Percentiles rank a stretch among this genome's conserved stretches.
phyloP scores from a whole-genome alignment of 2,329 filamentous ascomycete species.

The Monilinia polystroma region DNA sequence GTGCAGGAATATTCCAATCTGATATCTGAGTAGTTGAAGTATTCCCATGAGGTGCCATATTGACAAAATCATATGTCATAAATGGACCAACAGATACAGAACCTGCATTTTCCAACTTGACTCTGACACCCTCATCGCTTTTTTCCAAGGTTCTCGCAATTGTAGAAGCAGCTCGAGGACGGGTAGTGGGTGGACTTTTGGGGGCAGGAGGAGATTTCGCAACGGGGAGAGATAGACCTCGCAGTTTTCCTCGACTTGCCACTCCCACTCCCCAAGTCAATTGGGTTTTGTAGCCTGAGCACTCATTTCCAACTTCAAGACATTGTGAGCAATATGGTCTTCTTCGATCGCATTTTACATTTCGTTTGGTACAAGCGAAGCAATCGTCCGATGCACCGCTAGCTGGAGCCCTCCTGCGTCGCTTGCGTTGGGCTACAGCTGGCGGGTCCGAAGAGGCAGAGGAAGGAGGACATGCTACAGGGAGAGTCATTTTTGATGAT shows the following conservation, averaged over 20 bases:
- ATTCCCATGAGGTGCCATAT: constrained; percentile 41
- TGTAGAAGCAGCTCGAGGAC: constrained; percentile 36
- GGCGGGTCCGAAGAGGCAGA: constrained; percentile 36
- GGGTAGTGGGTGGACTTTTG: constrained; percentile 36
- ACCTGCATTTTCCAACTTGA: constrained; percentile 37
- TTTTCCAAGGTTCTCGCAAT: constrained; percentile 29
- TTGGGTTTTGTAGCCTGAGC: constrained; percentile 94
- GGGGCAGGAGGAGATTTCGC: constrained; percentile 56
- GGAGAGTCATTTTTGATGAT: constrained; percentile 38
- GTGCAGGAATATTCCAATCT: constrained; percentile 39
- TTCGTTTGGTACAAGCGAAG: constrained; percentile 85
- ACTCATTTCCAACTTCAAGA: constrained; percentile 86
- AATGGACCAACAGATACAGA: constrained; percentile 34
- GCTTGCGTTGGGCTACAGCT: constrained; percentile 49
- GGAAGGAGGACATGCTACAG: constrained; percentile 38
- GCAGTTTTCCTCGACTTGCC: constrained; percentile 89
- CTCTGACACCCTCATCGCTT: constrained; percentile 36
- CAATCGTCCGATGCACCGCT: constrained; percentile 92
- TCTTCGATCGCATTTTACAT: constrained; percentile 82
- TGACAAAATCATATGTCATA: constrained; percentile 44
- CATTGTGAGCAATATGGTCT: constrained; percentile 95
- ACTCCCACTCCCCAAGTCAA: constrained; percentile 96
- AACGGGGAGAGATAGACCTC: constrained; percentile 76
- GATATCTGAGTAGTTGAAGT: constrained; percentile 35
- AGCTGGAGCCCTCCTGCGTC: constrained; percentile 82